Evolutionary conservation across 2,329 filamentous ascomycete genomes (phyloP).

Genomic region (Didymosphaeria variabile): DNA sequence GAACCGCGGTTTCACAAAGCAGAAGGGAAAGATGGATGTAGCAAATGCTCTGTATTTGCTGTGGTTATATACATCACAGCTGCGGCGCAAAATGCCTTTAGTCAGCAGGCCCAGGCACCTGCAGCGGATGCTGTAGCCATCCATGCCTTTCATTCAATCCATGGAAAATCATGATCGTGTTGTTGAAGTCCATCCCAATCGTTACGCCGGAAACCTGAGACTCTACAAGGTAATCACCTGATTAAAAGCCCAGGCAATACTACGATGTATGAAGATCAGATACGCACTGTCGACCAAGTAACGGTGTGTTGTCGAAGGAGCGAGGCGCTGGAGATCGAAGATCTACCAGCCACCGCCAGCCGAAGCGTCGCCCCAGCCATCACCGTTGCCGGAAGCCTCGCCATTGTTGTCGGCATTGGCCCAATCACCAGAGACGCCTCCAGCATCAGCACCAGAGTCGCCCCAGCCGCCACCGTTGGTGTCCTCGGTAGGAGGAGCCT

Average conservation of each 20-base stretch:
- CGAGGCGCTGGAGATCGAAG: background rate
- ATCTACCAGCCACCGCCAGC: slow-evolving; percentile 12
- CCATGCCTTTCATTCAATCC: background rate
- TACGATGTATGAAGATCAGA: background rate
- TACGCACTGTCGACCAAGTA: background rate
- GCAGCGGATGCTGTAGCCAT: slow-evolving; percentile 4
- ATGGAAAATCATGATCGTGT: background rate
- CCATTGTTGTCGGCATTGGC: slow-evolving; percentile 26
- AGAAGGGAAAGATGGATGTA: background rate
- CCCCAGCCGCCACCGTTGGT: slow-evolving; percentile 27
- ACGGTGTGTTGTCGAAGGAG: background rate
- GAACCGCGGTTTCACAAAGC: background rate
- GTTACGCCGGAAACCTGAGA: background rate
- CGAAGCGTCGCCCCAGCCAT: slow-evolving; percentile 14
- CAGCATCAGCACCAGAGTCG: slow-evolving; percentile 17
- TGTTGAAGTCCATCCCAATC: background rate
- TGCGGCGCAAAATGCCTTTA: background rate
- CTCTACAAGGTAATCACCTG: background rate
- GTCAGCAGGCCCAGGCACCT: background rate
- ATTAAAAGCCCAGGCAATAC: background rate
- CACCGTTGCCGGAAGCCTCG: slow-evolving; percentile 17
- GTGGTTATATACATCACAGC: background rate
- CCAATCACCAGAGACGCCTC: slow-evolving; percentile 24
- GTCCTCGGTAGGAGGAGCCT: slow-evolving; percentile 41
- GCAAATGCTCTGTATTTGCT: background rate